Base-by-base conservation (phyloP, 208 protist species). In the Kentomonas sorsogonicus region DNA sequence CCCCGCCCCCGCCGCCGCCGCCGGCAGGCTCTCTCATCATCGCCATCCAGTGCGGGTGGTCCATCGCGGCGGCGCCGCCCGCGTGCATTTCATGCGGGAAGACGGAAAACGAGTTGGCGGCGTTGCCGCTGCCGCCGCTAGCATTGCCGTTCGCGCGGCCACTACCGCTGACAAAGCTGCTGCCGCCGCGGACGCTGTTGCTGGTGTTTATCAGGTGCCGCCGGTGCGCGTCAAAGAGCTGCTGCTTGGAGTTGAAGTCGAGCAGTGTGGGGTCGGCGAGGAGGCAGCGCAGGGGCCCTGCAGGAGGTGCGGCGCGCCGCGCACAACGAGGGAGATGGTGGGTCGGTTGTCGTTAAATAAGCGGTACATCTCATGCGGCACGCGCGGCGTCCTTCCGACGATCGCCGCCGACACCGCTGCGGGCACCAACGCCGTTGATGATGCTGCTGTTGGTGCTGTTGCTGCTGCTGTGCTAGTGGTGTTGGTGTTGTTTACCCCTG, bases 181-280 rank as follows among this genome's bases (percentile, higher is more conserved):
- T n/a, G n/a, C n/a, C n/a, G n/a, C n/a, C n/a, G n/a, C n/a, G n/a
- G n/a, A n/a, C n/a, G n/a, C n/a, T n/a, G n/a, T n/a, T n/a, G n/a
- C n/a, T n/a, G n/a, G n/a, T n/a, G n/a, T n/a, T n/a, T n/a, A n/a
- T n/a, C n/a, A n/a, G n/a, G n/a, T n/a, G n/a, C n/a, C n/a, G n/a
- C n/a, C n/a, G n/a, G n/a, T n/a, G n/a, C n/a, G n/a, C n/a, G n/a
- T n/a, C n/a, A n/a, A n/a, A n/a, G n/a, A n/a, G n/a, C n/a, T n/a
- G n/a, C n/a, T n/a, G n/a, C n/a, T 94, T 94, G 60, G 94, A 85
- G 54, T 77, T 75, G 57, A 97, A 96, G 67, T 97, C 93, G 56
- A 97, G 84, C 44, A 92, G 73, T 48, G 74, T 81, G 9, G 86
- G 86, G 66, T 94, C 86, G 16, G 72, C 60, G 64, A 74, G 81